A percentile compares a stretch with the other conserved stretches of the same genome.
Conservation (phyloP, 352 stramenopile species). For the Pythium phragmitis region DNA sequence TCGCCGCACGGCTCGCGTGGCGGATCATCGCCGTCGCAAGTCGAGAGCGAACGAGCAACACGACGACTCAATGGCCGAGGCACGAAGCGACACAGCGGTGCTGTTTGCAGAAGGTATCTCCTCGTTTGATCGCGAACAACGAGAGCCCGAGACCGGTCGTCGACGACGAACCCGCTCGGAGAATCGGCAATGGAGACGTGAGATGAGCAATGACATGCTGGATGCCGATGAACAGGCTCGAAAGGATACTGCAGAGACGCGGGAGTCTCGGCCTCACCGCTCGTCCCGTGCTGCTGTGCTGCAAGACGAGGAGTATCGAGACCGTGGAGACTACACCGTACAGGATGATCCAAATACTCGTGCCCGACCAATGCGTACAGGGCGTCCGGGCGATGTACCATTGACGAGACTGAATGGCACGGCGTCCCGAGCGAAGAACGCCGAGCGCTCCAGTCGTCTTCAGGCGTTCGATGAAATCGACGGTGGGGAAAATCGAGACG, state of each 20-base stretch:
- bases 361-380: neutral
- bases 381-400: neutral
- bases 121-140: neutral
- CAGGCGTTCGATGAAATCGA: neutral
- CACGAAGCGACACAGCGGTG: neutral
- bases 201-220: neutral
- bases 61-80: neutral
- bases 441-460: neutral
- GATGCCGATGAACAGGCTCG: neutral
- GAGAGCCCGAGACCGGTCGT: neutral
- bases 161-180: neutral
- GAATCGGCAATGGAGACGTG: neutral
- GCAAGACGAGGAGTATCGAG: neutral
- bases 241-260: neutral
- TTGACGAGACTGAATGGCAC: neutral
- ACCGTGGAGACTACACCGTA: neutral
- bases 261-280: neutral
- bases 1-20: neutral
- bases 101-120: neutral
- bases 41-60: neutral
- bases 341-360: neutral
- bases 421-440: neutral
- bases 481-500: neutral
- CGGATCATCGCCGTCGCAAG: neutral
- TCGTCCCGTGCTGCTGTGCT: neutral